Base-by-base conservation (phyloP, 441 rosid genomes). In the Erodium texanum region DNA sequence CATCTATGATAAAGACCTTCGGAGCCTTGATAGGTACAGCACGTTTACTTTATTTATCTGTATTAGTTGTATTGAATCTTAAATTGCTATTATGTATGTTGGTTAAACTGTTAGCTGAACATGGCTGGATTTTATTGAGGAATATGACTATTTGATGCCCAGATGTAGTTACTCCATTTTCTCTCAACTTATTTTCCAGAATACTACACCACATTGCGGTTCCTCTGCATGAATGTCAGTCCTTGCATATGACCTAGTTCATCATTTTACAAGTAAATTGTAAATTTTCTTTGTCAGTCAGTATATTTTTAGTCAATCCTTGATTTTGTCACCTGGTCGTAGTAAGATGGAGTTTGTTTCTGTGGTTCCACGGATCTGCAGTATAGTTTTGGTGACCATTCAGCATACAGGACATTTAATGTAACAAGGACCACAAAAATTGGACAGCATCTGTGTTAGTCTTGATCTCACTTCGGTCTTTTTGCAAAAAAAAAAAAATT, bases 1-100 rank as follows among this genome's bases (percentile, higher is more conserved):
- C 70, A 81, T 90, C 66, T 92, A 83, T 82, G 98, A 92, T 71
- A 92, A 90, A 77, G 90, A 92, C 81, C 82, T 92, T 67, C 87
- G 89, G 68, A 84, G 76, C 76, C 96, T 92, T 71, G 90, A 90
- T 79, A 92, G 86, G 98, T 92, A 88, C 75, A 86, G 23, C 73
- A 72, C 76, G 24, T 32, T 68, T 69, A 72, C 65, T 74, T 69
- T 18, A 34, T 74, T 69, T 18, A 34, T 74, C 71, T 66, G 62
- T 68, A 29, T 78, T 68, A 36, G 63, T 69, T 71, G 24, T 62
- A 15, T 58, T 5, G 5, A 45, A 45, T 45, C 54, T 45, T 45
- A 0, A 66, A 52, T 16, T 71, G 24, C 16, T 38, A 18, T 18
- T 66, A 23, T 41, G 65, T 27, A 19, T 50, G 24, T 65, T 56